Conservation (phyloP, 306 rosid genomes). For the Dalbergia cochinchinensis region DNA sequence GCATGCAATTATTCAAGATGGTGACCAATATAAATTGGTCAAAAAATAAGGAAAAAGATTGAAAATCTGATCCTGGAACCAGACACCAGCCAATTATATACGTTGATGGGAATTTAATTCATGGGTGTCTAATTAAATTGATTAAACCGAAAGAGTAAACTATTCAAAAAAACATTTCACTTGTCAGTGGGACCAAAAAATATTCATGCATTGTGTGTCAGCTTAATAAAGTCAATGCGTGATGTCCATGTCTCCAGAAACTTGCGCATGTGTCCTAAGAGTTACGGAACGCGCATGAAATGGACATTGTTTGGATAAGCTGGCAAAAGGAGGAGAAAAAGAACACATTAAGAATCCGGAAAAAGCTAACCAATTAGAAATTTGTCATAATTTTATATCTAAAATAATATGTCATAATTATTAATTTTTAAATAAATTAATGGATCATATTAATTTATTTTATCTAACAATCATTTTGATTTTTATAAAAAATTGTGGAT, state of each 20-base stretch:
- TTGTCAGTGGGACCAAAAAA: not conserved
- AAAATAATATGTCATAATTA: too few species aligned
- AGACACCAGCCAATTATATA: not conserved
- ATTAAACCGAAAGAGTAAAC: not conserved
- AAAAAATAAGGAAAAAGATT: not conserved
- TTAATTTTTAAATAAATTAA: too few species aligned
- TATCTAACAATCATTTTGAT: too few species aligned
- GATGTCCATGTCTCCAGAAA: not conserved
- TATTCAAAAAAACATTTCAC: slow-evolving; percentile 1
- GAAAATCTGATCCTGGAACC: slow-evolving; percentile 2
- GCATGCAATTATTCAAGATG: not conserved
- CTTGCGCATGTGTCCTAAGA: not conserved
- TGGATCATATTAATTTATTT: too few species aligned
- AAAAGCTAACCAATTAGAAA: too few species aligned
- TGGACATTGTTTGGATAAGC: not conserved
- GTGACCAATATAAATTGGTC: slow-evolving; percentile 12
- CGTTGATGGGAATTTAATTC: slow-evolving; percentile 17
- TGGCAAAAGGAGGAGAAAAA: too few species aligned
- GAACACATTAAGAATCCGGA: too few species aligned
- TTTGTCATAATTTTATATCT: too few species aligned
- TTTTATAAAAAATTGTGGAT: too few species aligned
- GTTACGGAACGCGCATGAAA: not conserved
- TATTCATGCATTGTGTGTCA: not conserved
- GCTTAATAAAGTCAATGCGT: not conserved
- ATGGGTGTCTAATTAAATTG: slow-evolving; percentile 4